Evolutionary conservation across 768 basidiomycete species (phyloP).

Genomic region (Leccinum rimulosum): DNA sequence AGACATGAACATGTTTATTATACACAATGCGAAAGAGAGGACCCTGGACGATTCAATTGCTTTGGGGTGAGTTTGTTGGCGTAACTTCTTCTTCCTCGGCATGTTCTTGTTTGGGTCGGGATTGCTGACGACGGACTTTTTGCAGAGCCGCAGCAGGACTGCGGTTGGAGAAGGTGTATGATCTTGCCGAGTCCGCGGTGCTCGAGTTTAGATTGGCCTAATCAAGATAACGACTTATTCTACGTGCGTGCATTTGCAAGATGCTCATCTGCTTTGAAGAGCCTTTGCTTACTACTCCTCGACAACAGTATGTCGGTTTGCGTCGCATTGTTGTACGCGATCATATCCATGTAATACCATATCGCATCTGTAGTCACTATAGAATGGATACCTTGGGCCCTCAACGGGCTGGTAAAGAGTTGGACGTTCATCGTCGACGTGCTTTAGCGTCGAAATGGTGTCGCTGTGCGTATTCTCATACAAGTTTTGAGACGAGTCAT

Average conservation of each 20-base stretch:
- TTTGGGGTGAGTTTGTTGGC: conserved; percentile 25
- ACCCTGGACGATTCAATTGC: conserved; percentile 39
- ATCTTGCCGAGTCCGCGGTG: conserved; percentile 27
- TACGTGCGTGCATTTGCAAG: background rate
- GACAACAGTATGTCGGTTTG: background rate
- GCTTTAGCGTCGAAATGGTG: background rate
- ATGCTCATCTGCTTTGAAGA: background rate
- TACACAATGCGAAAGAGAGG: conserved; percentile 43
- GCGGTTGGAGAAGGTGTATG: conserved; percentile 25
- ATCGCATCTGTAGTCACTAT: conserved; percentile 4
- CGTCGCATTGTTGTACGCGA: background rate
- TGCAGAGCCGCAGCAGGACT: conserved; percentile 19
- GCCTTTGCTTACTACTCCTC: background rate
- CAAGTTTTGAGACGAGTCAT: no score
- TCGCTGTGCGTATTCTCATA: background rate
- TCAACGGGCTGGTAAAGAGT: conserved; percentile 12
- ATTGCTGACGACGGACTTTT: background rate
- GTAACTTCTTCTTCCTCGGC: background rate
- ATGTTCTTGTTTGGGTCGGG: background rate
- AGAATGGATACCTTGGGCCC: conserved; percentile 2
- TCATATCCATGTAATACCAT: background rate
- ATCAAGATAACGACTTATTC: conserved; percentile 1
- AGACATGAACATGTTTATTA: conserved; percentile 46
- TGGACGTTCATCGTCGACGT: background rate
- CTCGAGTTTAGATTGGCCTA: conserved; percentile 23